Conservation (phyloP, 2,329 filamentous ascomycete species). For the Cryphonectria naterciae region DNA sequence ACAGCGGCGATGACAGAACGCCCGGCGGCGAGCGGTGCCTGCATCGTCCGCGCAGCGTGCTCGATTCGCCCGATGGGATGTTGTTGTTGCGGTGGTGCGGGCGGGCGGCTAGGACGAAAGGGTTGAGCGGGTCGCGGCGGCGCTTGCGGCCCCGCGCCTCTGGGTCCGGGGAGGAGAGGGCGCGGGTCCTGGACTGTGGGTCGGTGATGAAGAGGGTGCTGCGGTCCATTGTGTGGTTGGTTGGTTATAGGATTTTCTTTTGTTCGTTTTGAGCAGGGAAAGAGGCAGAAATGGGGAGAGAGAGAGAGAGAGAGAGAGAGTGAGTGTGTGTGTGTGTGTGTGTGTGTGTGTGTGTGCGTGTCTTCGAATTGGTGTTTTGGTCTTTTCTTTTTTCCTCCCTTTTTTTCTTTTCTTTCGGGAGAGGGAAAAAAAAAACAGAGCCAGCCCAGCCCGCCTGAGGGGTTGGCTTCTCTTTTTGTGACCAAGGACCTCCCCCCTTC, state of each 20-base stretch:
- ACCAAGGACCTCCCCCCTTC: neutral
- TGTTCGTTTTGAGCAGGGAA: no score
- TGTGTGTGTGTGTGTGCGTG: no score
- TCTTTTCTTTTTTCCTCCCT: neutral
- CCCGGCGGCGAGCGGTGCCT: slow-evolving; percentile 44
- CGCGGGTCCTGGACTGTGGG: slow-evolving; percentile 26
- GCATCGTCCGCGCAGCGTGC: slow-evolving; percentile 47
- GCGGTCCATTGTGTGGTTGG: slow-evolving; percentile 20
- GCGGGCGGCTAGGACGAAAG: slow-evolving; percentile 33
- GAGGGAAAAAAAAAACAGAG: neutral
- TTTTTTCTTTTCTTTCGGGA: neutral
- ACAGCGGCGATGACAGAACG: slow-evolving; percentile 41
- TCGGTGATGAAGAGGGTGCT: slow-evolving; percentile 11
- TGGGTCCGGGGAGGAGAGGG: slow-evolving; percentile 38
- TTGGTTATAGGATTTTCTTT: neutral
- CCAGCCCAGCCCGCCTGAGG: neutral
- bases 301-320: no score
- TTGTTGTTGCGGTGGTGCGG: slow-evolving; percentile 30
- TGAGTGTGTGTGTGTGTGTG: no score
- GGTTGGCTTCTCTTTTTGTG: neutral
- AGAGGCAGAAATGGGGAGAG: no score
- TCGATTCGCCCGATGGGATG: slow-evolving; percentile 43
- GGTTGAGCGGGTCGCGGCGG: slow-evolving; percentile 38
- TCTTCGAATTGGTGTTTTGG: no score
- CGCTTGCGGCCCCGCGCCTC: slow-evolving; percentile 44